Percentiles rank a stretch among this genome's conserved stretches.
phyloP scores from a whole-genome alignment of 371 early-diverging fungal species.

The Entomophthora muscae region DNA sequence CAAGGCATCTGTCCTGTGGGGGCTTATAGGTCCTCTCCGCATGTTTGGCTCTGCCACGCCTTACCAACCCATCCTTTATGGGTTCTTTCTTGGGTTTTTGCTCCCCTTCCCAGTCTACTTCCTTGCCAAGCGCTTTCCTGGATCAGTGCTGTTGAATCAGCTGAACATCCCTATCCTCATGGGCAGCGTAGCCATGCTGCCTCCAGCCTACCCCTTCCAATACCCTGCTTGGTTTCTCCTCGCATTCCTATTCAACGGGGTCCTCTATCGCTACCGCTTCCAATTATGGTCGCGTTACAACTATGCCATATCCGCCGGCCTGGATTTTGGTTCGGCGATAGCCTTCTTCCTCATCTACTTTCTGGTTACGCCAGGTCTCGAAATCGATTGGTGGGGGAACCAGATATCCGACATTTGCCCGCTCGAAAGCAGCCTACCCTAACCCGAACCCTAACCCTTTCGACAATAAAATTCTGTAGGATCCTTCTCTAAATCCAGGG shows the following conservation, averaged over 20 bases:
- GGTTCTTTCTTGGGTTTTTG: constrained; percentile 33
- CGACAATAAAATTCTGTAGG: too few species aligned
- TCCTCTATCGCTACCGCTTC: constrained; percentile 24
- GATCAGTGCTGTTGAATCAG: constrained; percentile 12
- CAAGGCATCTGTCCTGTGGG: constrained; percentile 34
- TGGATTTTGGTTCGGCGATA: constrained; percentile 48
- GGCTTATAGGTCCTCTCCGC: constrained; percentile 48
- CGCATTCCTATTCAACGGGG: constrained; percentile 45
- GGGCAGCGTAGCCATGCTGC: constrained; percentile 21
- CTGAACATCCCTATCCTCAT: constrained; percentile 18
- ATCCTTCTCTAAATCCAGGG: too few species aligned
- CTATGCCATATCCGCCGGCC: constrained; percentile 51
- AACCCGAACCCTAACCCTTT: too few species aligned
- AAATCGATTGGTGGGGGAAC: constrained; percentile 18
- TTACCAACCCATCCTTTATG: constrained; percentile 35
- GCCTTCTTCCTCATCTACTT: constrained; percentile 29
- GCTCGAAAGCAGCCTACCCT: too few species aligned
- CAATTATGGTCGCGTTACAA: constrained; percentile 53
- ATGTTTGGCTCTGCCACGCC: constrained; percentile 41
- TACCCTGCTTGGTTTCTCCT: constrained; percentile 37
- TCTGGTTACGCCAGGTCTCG: constrained; percentile 15
- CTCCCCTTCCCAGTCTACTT: constrained; percentile 33
- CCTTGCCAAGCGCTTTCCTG: constrained; percentile 17
- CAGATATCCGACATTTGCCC: neutral
- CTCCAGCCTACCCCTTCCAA: constrained; percentile 13